These are phyloP conservation scores for Geotrichum candidum DNA, from an alignment of 1,139 yeast species.

Conservation along the genomic window DNA sequence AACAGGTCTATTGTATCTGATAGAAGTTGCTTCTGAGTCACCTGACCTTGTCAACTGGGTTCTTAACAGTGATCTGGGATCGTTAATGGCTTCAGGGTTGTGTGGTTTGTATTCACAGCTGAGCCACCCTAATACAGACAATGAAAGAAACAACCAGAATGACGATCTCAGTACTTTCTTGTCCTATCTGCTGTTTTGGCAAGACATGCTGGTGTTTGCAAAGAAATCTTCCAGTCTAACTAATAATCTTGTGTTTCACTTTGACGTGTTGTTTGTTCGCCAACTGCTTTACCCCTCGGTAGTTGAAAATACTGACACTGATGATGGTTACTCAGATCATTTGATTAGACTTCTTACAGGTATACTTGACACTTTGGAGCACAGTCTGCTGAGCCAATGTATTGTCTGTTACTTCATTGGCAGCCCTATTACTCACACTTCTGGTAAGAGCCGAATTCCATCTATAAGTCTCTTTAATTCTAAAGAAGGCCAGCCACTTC, in stretches of 20 bases:
- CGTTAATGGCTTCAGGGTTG: conserved; percentile 32
- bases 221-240: conserved; percentile 19
- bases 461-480: conserved; percentile 12
- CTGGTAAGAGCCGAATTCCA: conserved; percentile 3
- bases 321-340: conserved; percentile 20
- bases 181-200: conserved; percentile 32
- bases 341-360: conserved; percentile 13
- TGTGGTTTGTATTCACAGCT: conserved; percentile 33
- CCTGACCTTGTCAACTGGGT: conserved; percentile 29
- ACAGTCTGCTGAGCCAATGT: conserved; percentile 26
- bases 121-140: conserved; percentile 1
- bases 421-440: conserved; percentile 4
- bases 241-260: conserved; percentile 25
- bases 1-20: conserved; percentile 30
- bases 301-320: conserved; percentile 24
- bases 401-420: conserved; percentile 27
- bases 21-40: conserved; percentile 26
- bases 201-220: conserved; percentile 28
- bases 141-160: not conserved
- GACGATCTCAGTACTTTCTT: conserved; percentile 23
- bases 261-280: conserved; percentile 28
- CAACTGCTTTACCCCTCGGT: conserved; percentile 31
- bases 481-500: conserved; percentile 18
- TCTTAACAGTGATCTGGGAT: conserved; percentile 28
- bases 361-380: conserved; percentile 28